Percentiles rank a stretch among this genome's conserved stretches.
Evolutionary conservation across 2,329 filamentous ascomycete species (phyloP).

Genomic region (Raffaelea ambrosiae): DNA sequence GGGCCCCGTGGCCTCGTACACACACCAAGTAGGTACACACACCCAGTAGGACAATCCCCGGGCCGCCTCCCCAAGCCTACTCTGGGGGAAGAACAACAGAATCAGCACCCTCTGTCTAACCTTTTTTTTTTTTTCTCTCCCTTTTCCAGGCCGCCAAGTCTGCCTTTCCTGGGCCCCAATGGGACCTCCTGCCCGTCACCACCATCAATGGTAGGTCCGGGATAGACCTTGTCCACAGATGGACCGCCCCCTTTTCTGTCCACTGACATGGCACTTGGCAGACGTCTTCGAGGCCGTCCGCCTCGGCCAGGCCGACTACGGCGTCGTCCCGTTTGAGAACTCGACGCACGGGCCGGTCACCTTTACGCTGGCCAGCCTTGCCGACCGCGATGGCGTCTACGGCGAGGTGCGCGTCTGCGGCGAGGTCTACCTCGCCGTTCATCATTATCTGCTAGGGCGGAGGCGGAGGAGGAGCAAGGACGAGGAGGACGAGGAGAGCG

Average conservation of each 20-base stretch:
- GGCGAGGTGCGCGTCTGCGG: slow-evolving; percentile 66
- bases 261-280: slow-evolving; percentile 18
- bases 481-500: background rate
- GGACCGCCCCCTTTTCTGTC: no score
- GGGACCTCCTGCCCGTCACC: slow-evolving; percentile 38
- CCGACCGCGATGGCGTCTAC: slow-evolving; percentile 59
- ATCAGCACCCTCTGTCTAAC: no score
- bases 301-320: slow-evolving; percentile 52
- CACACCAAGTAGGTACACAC: slow-evolving; percentile 18
- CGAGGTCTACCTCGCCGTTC: slow-evolving; percentile 79
- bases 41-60: no score
- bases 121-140: background rate
- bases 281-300: slow-evolving; percentile 79
- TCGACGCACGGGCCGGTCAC: slow-evolving; percentile 90
- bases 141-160: slow-evolving; percentile 20
- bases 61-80: no score
- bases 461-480: background rate
- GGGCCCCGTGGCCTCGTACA: slow-evolving; percentile 18
- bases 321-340: slow-evolving; percentile 93
- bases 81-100: no score
- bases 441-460: slow-evolving; percentile 68
- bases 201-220: slow-evolving; percentile 36
- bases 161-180: slow-evolving; percentile 36
- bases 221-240: no score
- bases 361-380: slow-evolving; percentile 81